Percentiles rank a stretch among this genome's conserved stretches.
phyloP scores from a whole-genome alignment of 2,329 filamentous ascomycete species.

The Neopestalotiopsis sp. region DNA sequence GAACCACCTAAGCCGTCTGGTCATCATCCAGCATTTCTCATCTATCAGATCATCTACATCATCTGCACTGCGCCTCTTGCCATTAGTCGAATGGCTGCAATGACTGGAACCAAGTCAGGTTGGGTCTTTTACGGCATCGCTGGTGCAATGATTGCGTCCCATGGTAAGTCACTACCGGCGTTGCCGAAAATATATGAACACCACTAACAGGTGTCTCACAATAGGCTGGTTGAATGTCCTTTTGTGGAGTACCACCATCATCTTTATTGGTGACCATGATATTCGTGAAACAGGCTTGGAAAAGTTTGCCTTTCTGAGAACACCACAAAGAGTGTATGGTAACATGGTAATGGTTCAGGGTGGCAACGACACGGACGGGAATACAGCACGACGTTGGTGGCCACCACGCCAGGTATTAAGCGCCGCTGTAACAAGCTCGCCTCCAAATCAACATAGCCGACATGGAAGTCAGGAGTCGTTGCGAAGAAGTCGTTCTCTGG shows the following conservation, averaged over 20 bases:
- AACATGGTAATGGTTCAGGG: slow-evolving; percentile 14
- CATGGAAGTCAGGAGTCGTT: slow-evolving; percentile 10
- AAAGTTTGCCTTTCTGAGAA: slow-evolving; percentile 15
- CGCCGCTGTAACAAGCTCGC: not conserved
- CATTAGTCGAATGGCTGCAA: slow-evolving; percentile 9
- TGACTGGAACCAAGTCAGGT: slow-evolving; percentile 4
- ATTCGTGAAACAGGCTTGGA: slow-evolving; percentile 13
- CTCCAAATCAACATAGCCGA: not conserved
- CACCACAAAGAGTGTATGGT: slow-evolving; percentile 12
- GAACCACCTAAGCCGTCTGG: slow-evolving; percentile 16
- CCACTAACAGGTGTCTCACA: not conserved
- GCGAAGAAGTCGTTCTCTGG: not conserved
- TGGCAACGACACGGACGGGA: not conserved
- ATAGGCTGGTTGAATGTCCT: slow-evolving; percentile 12
- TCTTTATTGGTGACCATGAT: slow-evolving; percentile 14
- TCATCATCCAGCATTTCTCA: slow-evolving; percentile 15
- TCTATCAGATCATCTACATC: slow-evolving; percentile 18
- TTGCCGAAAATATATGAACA: not conserved
- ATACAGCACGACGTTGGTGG: not conserved
- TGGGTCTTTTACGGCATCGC: slow-evolving; percentile 5
- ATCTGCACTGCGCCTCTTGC: slow-evolving; percentile 11
- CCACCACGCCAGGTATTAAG: not conserved
- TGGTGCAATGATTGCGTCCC: slow-evolving; percentile 12
- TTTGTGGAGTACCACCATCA: slow-evolving; percentile 18
- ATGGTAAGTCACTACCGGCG: slow-evolving; percentile 4